Conservation (phyloP, 441 rosid genomes). For the Croton laevigatus region DNA sequence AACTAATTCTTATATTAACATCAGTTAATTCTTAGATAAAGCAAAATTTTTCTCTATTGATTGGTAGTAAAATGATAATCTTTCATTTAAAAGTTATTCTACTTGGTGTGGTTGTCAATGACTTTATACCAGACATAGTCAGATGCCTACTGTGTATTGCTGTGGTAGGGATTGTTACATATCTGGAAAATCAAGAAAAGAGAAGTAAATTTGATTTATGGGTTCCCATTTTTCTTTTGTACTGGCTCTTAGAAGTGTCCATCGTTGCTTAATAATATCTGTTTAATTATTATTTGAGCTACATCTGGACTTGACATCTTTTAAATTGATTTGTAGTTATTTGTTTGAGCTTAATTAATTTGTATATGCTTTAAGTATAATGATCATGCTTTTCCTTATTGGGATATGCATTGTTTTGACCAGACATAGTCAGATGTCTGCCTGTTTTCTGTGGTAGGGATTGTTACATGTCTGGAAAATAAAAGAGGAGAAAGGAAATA, state of each 20-base stretch:
- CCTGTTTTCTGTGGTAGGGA: slow-evolving; percentile 24
- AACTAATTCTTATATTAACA: neutral
- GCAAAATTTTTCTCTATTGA: too few relatives aligned
- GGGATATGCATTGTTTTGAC: slow-evolving; percentile 1
- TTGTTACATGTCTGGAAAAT: slow-evolving; percentile 43
- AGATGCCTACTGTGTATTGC: slow-evolving; percentile 30
- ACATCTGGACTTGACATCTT: slow-evolving; percentile 56
- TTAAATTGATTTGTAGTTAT: neutral
- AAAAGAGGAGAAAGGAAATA: slow-evolving; percentile 21
- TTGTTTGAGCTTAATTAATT: neutral
- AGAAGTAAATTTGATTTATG: slow-evolving; percentile 19
- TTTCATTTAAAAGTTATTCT: too few relatives aligned
- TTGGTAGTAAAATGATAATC: too few relatives aligned
- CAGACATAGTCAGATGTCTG: slow-evolving; percentile 38
- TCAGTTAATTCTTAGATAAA: too few relatives aligned
- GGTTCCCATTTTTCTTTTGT: slow-evolving; percentile 24
- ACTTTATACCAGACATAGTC: slow-evolving; percentile 34
- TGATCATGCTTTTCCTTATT: too few relatives aligned
- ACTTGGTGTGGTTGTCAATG: neutral
- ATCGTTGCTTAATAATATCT: slow-evolving; percentile 49
- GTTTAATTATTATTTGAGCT: slow-evolving; percentile 44
- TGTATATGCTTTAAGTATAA: too few relatives aligned
- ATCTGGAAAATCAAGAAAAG: slow-evolving; percentile 34
- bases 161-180: slow-evolving; percentile 40
- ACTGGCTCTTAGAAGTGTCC: slow-evolving; percentile 39